These are phyloP conservation scores for Aspergillus vadensis DNA, from an alignment of 2,329 filamentous ascomycete species.

Conservation along the genomic window DNA sequence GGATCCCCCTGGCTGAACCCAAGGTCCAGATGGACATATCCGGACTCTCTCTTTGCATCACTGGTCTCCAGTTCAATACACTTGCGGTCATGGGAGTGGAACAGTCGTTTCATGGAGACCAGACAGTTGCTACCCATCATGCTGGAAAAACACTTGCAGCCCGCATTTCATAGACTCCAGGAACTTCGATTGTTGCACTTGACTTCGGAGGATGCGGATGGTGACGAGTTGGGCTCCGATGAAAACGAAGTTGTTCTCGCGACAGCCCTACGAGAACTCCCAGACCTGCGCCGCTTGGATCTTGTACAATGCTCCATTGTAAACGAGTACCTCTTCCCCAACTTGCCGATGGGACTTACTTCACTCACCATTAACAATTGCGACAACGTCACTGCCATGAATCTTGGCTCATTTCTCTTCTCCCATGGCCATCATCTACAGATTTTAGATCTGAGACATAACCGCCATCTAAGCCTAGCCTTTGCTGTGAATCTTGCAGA, in stretches of 20 bases:
- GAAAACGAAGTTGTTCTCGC: constrained; percentile 37
- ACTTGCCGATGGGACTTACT: constrained; percentile 66
- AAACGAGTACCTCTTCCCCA: constrained; percentile 66
- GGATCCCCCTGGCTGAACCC: constrained; percentile 32
- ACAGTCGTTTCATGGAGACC: constrained; percentile 48
- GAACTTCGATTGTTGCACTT: constrained; percentile 43
- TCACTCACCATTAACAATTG: constrained; percentile 78
- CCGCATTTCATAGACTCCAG: constrained; percentile 53
- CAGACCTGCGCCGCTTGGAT: constrained; percentile 65
- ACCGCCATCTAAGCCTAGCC: constrained; percentile 72
- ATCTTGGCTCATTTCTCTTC: constrained; percentile 65
- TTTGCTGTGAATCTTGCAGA: constrained; percentile 69
- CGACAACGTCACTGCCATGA: constrained; percentile 68
- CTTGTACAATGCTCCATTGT: constrained; percentile 76
- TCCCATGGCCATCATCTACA: constrained; percentile 68
- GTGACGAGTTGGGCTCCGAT: constrained; percentile 42
- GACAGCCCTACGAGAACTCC: constrained; percentile 59
- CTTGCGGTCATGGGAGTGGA: constrained; percentile 60
- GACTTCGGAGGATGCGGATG: constrained; percentile 21
- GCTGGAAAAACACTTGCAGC: constrained; percentile 55
- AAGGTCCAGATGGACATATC: constrained; percentile 66
- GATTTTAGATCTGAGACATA: constrained; percentile 72
- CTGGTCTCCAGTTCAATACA: constrained; percentile 55
- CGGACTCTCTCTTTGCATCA: constrained; percentile 64
- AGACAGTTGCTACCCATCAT: constrained; percentile 47